Percentiles rank a stretch among this genome's conserved stretches.
Conservation (phyloP, 495 filamentous ascomycete species). For the Daldinia caldariorum region DNA sequence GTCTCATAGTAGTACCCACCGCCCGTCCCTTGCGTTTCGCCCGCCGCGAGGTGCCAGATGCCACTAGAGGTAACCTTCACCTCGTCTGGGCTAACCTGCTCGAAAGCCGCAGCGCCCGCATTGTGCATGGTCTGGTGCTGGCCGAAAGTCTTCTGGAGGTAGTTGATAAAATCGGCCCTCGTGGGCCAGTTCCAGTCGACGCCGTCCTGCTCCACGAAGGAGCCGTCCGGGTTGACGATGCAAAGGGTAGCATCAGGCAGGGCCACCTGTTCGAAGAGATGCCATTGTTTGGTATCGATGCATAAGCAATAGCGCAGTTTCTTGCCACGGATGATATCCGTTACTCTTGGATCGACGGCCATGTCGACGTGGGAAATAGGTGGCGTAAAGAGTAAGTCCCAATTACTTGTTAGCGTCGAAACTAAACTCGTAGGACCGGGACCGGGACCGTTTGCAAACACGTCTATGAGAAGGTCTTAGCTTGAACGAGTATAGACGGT, state of each 20-base stretch:
- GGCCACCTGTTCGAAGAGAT: conserved; percentile 5
- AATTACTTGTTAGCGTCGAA: background rate
- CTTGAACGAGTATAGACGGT: background rate
- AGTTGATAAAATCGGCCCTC: background rate
- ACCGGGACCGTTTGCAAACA: background rate
- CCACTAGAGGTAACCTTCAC: background rate
- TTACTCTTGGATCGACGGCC: conserved; percentile 3
- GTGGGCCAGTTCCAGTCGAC: background rate
- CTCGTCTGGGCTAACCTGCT: conserved; percentile 2
- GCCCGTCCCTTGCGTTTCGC: background rate
- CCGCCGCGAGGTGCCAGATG: background rate
- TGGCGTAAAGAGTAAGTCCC: too few species aligned
- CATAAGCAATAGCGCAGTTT: conserved; percentile 2
- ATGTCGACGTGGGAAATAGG: conserved; percentile 8
- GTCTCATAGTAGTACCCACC: conserved; percentile 4
- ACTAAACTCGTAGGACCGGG: background rate
- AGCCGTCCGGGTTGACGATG: background rate
- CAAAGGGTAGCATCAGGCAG: conserved; percentile 2
- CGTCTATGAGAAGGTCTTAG: background rate
- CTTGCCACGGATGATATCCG: conserved; percentile 6
- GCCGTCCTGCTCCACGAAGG: background rate
- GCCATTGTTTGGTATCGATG: background rate
- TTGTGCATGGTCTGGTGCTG: background rate
- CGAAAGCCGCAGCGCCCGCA: background rate
- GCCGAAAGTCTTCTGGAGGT: background rate